phyloP scores from a whole-genome alignment of 495 filamentous ascomycete species.

The Bacidia rubella region DNA sequence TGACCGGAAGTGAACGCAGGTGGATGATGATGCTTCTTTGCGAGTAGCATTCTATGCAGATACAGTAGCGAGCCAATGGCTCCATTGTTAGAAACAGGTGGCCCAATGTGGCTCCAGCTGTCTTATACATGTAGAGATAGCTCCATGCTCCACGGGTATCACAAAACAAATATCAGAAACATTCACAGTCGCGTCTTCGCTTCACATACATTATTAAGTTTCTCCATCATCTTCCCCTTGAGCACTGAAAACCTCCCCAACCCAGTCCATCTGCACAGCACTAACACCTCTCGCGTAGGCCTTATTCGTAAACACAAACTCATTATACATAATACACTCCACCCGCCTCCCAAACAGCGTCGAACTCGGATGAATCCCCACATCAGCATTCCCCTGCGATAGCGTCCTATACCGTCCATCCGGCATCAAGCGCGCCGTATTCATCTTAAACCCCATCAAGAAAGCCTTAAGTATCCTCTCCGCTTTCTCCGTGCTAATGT shows the following conservation, averaged over 20 bases:
- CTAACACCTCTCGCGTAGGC: slow-evolving; percentile 86
- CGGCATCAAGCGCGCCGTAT: slow-evolving; percentile 68
- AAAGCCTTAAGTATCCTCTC: slow-evolving; percentile 63
- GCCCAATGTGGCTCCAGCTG: too few relatives aligned
- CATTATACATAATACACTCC: slow-evolving; percentile 90
- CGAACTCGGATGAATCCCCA: slow-evolving; percentile 82
- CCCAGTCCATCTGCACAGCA: slow-evolving; percentile 76
- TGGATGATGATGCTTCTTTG: background rate
- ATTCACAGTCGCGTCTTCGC: too few relatives aligned
- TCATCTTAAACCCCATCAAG: slow-evolving; percentile 63
- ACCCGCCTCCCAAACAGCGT: slow-evolving; percentile 74
- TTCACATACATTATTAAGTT: too few relatives aligned
- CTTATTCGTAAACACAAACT: slow-evolving; percentile 88
- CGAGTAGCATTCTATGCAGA: background rate
- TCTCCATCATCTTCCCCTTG: background rate
- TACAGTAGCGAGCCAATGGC: background rate
- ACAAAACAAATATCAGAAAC: background rate
- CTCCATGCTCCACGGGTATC: background rate
- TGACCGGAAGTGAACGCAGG: background rate
- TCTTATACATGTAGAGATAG: background rate
- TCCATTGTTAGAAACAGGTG: too few relatives aligned
- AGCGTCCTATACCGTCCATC: slow-evolving; percentile 34
- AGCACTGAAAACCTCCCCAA: slow-evolving; percentile 46
- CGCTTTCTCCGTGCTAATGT: slow-evolving; percentile 31
- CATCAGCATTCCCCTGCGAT: slow-evolving; percentile 39